Percentiles rank a stretch among this genome's conserved stretches.
Evolutionary conservation across 257 asterid genomes (phyloP).

Genomic region (Sherardia arvensis): DNA sequence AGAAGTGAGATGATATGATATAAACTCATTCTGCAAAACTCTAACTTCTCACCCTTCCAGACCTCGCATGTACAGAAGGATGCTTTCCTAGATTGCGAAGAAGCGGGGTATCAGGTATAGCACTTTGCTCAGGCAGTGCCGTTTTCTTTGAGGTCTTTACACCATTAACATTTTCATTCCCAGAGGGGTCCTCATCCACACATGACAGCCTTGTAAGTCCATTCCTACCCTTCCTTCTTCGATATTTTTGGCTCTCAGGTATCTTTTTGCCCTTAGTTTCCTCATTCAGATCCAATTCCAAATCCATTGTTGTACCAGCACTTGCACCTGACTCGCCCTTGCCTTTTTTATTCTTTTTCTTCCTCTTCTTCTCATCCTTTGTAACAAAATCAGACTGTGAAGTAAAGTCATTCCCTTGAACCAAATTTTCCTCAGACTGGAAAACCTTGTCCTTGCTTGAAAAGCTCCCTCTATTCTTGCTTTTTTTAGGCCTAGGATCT

Average conservation of each 20-base stretch:
- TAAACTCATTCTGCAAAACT: background rate
- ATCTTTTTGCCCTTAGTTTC: background rate
- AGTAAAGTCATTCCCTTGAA: conserved; percentile 4
- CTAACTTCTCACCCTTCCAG: conserved; percentile 10
- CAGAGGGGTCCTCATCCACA: conserved; percentile 1
- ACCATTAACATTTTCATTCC: background rate
- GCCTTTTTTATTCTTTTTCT: background rate
- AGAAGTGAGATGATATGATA: background rate
- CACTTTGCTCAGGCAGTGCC: conserved; percentile 7
- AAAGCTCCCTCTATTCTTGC: conserved; percentile 6
- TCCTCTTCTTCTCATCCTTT: conserved; percentile 4
- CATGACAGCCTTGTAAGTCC: background rate
- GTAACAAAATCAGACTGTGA: background rate
- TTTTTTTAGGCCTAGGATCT: background rate
- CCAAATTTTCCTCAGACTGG: background rate
- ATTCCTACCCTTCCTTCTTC: background rate
- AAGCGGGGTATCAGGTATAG: conserved; percentile 14
- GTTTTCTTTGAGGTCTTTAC: conserved; percentile 4
- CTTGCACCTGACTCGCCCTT: background rate
- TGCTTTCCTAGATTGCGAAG: conserved; percentile 15
- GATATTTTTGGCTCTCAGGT: background rate
- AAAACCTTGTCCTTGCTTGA: conserved; percentile 1
- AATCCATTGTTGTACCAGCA: background rate
- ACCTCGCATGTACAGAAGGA: conserved; percentile 11
- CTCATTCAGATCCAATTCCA: background rate